Conservation (phyloP, 225 moss, liverwort and hornwort species). For the Marchantia paleacea region DNA sequence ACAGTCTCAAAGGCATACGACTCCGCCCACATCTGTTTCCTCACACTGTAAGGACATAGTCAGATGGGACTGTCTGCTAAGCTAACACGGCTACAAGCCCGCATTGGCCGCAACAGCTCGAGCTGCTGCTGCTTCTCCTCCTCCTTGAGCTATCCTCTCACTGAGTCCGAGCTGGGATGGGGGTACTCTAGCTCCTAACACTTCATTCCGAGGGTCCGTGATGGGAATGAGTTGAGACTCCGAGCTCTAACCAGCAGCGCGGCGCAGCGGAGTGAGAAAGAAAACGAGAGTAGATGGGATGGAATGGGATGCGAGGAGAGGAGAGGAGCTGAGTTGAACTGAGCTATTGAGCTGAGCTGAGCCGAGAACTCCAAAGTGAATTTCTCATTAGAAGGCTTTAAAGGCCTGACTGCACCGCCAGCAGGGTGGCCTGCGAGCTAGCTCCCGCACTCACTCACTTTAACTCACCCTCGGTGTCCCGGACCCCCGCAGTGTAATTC, state of each 20-base stretch:
- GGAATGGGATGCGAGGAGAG: too few relatives aligned
- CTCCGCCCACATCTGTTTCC: not conserved
- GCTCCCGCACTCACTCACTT: not conserved
- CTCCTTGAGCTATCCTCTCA: not conserved
- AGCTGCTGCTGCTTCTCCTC: not conserved
- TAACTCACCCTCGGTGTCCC: not conserved
- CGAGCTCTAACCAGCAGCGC: too few relatives aligned
- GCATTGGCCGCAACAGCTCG: not conserved
- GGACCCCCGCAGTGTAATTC: constrained; percentile 1
- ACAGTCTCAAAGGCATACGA: not conserved
- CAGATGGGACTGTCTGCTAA: not conserved
- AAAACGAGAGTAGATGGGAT: too few relatives aligned
- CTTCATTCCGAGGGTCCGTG: too few relatives aligned
- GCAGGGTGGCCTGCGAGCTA: not conserved
- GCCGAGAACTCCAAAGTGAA: not conserved
- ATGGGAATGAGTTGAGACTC: too few relatives aligned
- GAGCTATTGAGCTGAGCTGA: too few relatives aligned
- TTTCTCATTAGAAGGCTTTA: not conserved
- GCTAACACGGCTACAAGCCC: not conserved
- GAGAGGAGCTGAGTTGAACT: too few relatives aligned
- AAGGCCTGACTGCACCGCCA: not conserved
- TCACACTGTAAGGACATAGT: not conserved
- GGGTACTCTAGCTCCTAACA: too few relatives aligned
- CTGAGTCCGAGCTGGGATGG: not conserved
- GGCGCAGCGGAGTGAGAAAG: too few relatives aligned